These are phyloP conservation scores for Annona cherimola DNA, from an alignment of 164 flowering plant species.

Conservation along the genomic window DNA sequence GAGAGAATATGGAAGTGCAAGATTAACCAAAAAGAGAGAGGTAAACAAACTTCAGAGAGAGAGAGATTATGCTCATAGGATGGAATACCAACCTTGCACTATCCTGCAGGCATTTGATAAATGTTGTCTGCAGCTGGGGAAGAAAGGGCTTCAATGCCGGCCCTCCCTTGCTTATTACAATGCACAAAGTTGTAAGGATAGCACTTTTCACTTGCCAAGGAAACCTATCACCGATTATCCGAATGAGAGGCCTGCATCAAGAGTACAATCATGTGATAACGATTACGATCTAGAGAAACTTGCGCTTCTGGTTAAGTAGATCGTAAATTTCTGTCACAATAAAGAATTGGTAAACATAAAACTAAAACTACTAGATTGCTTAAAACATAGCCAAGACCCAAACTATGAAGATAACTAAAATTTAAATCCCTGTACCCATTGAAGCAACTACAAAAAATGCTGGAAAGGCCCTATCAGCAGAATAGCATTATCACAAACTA, in stretches of 20 bases:
- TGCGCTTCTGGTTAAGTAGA: background rate
- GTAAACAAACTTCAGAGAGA: background rate
- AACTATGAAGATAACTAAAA: too few species aligned
- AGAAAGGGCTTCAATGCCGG: slow-evolving; percentile 95
- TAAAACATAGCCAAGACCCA: too few species aligned
- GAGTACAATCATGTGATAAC: background rate
- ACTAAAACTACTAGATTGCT: too few species aligned
- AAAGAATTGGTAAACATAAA: too few species aligned
- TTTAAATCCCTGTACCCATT: too few species aligned
- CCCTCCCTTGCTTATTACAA: slow-evolving; percentile 86
- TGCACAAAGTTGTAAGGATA: slow-evolving; percentile 76
- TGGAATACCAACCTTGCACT: slow-evolving; percentile 57
- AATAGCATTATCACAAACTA: too few species aligned
- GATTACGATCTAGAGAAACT: background rate
- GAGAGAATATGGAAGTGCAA: background rate
- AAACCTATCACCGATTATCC: slow-evolving; percentile 93
- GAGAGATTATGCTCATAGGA: background rate
- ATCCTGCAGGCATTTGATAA: slow-evolving; percentile 92
- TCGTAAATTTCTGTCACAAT: too few species aligned
- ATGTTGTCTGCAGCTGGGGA: slow-evolving; percentile 99
- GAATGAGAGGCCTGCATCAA: slow-evolving; percentile 82
- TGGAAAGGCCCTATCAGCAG: too few species aligned
- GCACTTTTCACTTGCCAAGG: slow-evolving; percentile 99
- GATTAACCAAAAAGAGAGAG: background rate
- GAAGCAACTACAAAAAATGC: too few species aligned